Evolutionary conservation across 1,284 basidiomycete genomes (phyloP).

Genomic region (Coniferiporia weirii): DNA sequence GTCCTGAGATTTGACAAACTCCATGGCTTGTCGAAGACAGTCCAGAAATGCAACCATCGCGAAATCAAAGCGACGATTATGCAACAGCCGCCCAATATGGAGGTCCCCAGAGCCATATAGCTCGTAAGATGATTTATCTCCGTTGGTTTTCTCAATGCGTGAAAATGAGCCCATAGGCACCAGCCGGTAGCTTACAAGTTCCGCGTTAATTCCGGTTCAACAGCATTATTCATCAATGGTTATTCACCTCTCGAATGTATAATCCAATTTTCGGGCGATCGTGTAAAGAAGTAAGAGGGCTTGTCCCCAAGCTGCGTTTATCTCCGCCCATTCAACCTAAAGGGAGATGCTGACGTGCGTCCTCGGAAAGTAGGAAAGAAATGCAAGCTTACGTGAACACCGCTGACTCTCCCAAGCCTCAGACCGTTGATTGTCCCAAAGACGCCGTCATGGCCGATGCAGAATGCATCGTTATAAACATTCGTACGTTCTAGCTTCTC

Average conservation of each 20-base stretch:
- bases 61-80: slow-evolving; percentile 93
- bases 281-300: slow-evolving; percentile 89
- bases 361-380: background rate
- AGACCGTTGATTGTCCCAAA: slow-evolving; percentile 97
- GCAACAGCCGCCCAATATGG: slow-evolving; percentile 81
- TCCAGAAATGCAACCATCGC: slow-evolving; percentile 96
- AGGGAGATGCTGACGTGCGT: slow-evolving; percentile 12
- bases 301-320: slow-evolving; percentile 99
- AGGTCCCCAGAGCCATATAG: slow-evolving; percentile 89
- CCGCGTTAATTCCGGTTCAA: slow-evolving; percentile 11
- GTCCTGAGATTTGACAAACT: slow-evolving; percentile 75
- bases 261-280: slow-evolving; percentile 85
- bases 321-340: slow-evolving; percentile 96
- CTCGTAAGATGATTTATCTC: slow-evolving; percentile 83
- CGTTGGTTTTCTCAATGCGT: slow-evolving; percentile 77
- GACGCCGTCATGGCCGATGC: slow-evolving; percentile 91
- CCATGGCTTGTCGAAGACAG: slow-evolving; percentile 87
- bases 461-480: slow-evolving; percentile 98
- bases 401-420: slow-evolving; percentile 81
- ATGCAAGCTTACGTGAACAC: slow-evolving; percentile 52
- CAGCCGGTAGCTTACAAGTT: slow-evolving; percentile 65
- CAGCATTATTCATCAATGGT: slow-evolving; percentile 22
- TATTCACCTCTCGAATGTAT: slow-evolving; percentile 73
- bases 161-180: slow-evolving; percentile 93
- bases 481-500: slow-evolving; percentile 90